Evolutionary conservation across 306 rosid genomes (phyloP).

Genomic region (Gastrolobium villosum): DNA sequence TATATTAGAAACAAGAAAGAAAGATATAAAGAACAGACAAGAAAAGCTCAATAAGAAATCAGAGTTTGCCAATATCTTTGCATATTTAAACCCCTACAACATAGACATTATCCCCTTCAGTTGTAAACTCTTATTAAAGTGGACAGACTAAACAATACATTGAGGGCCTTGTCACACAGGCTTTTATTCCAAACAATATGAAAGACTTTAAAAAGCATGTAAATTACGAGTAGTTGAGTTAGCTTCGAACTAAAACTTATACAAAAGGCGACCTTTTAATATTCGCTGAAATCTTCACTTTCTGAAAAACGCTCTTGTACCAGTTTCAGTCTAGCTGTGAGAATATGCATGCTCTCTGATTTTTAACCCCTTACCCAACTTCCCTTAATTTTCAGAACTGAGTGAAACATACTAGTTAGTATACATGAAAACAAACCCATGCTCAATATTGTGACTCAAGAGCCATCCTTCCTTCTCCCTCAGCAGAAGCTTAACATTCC

Average conservation of each 20-base stretch:
- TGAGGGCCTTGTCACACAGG: constrained; percentile 8
- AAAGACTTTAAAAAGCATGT: constrained; percentile 14
- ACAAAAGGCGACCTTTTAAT: constrained; percentile 5
- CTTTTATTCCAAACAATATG: constrained; percentile 3
- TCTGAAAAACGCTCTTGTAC: background rate
- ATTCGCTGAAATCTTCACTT: constrained; percentile 32
- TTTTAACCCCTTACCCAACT: background rate
- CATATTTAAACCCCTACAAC: constrained; percentile 27
- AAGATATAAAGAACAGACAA: constrained; percentile 33
- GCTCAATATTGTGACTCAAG: background rate
- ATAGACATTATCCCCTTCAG: constrained; percentile 11
- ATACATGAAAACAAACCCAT: background rate
- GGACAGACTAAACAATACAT: background rate
- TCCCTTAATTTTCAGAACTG: constrained; percentile 14
- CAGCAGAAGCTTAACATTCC: background rate
- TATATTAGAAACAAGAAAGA: constrained; percentile 32
- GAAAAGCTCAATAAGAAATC: background rate
- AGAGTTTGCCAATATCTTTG: constrained; percentile 8
- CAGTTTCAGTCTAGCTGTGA: constrained; percentile 4
- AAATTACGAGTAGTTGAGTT: background rate
- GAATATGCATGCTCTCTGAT: background rate
- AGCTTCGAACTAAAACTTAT: background rate
- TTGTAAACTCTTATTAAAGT: background rate
- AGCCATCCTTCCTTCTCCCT: constrained; percentile 6
- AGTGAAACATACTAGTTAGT: background rate